Base-by-base conservation (phyloP, 1,139 yeast genomes). In the Magnusiomyces suaveolens region DNA sequence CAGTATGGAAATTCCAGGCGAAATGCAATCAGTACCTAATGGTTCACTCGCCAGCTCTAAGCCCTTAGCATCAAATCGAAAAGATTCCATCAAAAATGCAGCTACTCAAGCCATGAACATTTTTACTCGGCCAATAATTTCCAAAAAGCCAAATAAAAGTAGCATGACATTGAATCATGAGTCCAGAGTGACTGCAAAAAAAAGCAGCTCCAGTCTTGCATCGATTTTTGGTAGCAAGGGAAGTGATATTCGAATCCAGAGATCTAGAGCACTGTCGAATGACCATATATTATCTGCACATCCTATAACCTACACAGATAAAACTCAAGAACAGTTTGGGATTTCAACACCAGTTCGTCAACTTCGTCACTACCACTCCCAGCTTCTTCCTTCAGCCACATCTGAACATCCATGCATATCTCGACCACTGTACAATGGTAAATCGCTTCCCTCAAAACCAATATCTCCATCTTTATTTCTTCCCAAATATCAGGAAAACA, bases 1-100 rank as follows among this genome's bases (percentile, higher is more conserved):
- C 60, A 69, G 77, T 57, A 71, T 65, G 58, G 65, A 47, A 24
- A 53, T 33, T 29, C 39, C 48, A 41, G 29, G 20, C 12, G 33
- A 29, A 29, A 29, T 29, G 12, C 6, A 29, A 29, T 6, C 33
- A 29, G 12, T 29, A 12, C n/a, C 12, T 29, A 29, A 29, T 29
- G 33, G 6, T 29, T 6, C 6, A 6, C 6, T 12, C 33, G 12
- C 6, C 33, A 12, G 10, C 6, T 6, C 33, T 12, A 29, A 29
- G 12, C 33, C 33, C 6, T 6, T 12, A 12, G 12, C 33, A 6
- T 29, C 33, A 29, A 29, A 6, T 6, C 6, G 33, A 29, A 29
- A 29, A 29, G 33, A 29, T 29, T 29, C 33, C 6, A 12, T 29
- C 10, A 29, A 29, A 29, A 29, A 29, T 12, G 33, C 33, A 29